Evolutionary conservation across 2,329 filamentous ascomycete genomes (phyloP).

Genomic region (Pestalotiopsis sp.): DNA sequence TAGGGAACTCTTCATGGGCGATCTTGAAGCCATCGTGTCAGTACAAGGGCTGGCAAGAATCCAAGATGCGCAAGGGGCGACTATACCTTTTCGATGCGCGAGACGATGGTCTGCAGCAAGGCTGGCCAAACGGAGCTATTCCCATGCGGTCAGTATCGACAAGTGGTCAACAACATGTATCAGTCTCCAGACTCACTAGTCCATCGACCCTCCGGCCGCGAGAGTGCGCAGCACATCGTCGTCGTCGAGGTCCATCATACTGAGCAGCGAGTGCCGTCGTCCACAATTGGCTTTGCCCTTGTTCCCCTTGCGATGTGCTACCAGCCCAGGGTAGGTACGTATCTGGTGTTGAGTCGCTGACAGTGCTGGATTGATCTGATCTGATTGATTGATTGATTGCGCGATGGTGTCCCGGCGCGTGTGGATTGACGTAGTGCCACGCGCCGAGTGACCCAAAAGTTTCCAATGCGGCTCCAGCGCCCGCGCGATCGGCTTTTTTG

Average conservation of each 20-base stretch:
- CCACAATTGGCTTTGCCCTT: not conserved
- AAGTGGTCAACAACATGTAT: constrained; percentile 3
- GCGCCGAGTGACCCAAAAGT: constrained; percentile 2
- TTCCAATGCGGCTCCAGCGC: constrained; percentile 2
- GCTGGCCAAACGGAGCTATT: constrained; percentile 40
- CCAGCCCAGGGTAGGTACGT: not conserved
- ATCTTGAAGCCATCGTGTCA: constrained; percentile 55
- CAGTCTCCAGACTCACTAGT: constrained; percentile 49
- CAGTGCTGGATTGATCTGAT: not conserved
- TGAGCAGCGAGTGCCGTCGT: constrained; percentile 14
- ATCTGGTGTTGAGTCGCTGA: not conserved
- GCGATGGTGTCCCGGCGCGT: not conserved
- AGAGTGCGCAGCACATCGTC: constrained; percentile 51
- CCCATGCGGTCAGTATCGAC: constrained; percentile 21
- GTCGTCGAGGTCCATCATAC: constrained; percentile 60
- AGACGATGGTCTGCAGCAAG: constrained; percentile 38
- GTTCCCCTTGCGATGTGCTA: not conserved
- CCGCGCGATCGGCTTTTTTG: not conserved
- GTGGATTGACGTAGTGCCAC: constrained; percentile 13
- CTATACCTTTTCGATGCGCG: constrained; percentile 53
- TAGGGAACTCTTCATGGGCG: constrained; percentile 74
- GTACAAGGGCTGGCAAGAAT: constrained; percentile 4
- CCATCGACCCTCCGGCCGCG: constrained; percentile 54
- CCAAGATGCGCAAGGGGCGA: constrained; percentile 6
- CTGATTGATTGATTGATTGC: not conserved